Evolutionary conservation across 495 filamentous ascomycete species (phyloP), one percentile per base, ranked within the genome.

Genomic region (Xylaria palmicola): DNA sequence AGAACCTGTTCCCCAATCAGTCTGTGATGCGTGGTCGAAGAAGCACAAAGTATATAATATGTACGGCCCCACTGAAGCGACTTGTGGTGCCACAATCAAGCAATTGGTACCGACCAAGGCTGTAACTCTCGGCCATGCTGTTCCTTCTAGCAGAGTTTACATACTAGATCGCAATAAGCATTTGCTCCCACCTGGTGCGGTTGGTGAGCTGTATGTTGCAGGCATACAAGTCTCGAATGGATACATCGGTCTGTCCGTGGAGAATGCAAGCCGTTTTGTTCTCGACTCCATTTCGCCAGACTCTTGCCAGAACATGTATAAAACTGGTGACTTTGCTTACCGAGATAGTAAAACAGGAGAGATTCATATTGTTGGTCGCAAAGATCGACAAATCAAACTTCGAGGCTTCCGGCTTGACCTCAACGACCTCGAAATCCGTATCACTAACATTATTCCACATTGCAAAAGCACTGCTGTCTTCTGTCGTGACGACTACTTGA

Each of bases 61-160:
- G 64, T 78, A 78, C 63, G 74, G 75, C 1, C 75, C 75, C 4
- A 72, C 70, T 7, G 73, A 78, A 55, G 65, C 56, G 0, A 76
- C 71, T 3, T 63, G 65, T 27, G 71, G 71, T 5, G 65, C 70
- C 0, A 71, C 66, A 0, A 67, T 71, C n/a, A n/a, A n/a, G n/a
- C n/a, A n/a, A n/a, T n/a, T n/a, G n/a, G n/a, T n/a, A n/a, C n/a
- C n/a, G n/a, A n/a, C n/a, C n/a, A n/a, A n/a, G n/a, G n/a, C n/a
- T n/a, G n/a, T n/a, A n/a, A n/a, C n/a, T n/a, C n/a, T n/a, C n/a
- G n/a, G n/a, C n/a, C n/a, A n/a, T n/a, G n/a, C 39, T 4, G 39
- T 41, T 19, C 39, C 19, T 27, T n/a, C n/a, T n/a, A n/a, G n/a
- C n/a, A 20, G 41, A 19, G 15, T 45, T 6, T 45, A 45, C 20